phyloP scores from a whole-genome alignment of 306 rosid genomes.

The Pyrus betulifolia region DNA sequence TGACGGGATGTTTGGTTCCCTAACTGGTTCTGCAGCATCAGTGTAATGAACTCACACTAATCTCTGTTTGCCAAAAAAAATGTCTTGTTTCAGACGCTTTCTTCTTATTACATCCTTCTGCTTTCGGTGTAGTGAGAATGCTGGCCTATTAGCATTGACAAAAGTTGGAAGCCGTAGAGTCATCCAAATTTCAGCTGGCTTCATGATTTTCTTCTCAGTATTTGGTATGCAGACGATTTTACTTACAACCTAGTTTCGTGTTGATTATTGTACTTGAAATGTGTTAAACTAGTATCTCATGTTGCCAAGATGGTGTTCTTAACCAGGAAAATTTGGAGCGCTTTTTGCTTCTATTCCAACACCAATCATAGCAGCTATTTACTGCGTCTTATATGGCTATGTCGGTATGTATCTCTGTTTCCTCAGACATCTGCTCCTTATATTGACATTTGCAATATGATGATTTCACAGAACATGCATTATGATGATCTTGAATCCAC shows the following conservation, averaged over 20 bases:
- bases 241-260: neutral
- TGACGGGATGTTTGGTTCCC: slow-evolving; percentile 58
- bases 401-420: slow-evolving; percentile 46
- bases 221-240: slow-evolving; percentile 41
- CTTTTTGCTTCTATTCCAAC: slow-evolving; percentile 70
- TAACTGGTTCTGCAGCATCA: slow-evolving; percentile 66
- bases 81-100: neutral
- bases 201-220: slow-evolving; percentile 80
- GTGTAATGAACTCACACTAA: slow-evolving; percentile 37
- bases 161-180: slow-evolving; percentile 88
- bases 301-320: neutral
- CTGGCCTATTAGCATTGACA: slow-evolving; percentile 77
- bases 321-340: slow-evolving; percentile 80
- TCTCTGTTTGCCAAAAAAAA: too few relatives aligned
- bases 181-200: slow-evolving; percentile 72
- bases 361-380: slow-evolving; percentile 74
- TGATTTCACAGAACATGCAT: neutral
- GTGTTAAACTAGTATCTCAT: neutral
- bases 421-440: neutral
- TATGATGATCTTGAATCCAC: neutral
- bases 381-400: slow-evolving; percentile 69
- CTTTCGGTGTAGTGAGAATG: slow-evolving; percentile 43
- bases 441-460: too few relatives aligned
- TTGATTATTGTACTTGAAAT: neutral
- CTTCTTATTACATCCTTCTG: neutral